phyloP scores from a whole-genome alignment of 2,329 filamentous ascomycete species.

The Arthrinium puccinioides region DNA sequence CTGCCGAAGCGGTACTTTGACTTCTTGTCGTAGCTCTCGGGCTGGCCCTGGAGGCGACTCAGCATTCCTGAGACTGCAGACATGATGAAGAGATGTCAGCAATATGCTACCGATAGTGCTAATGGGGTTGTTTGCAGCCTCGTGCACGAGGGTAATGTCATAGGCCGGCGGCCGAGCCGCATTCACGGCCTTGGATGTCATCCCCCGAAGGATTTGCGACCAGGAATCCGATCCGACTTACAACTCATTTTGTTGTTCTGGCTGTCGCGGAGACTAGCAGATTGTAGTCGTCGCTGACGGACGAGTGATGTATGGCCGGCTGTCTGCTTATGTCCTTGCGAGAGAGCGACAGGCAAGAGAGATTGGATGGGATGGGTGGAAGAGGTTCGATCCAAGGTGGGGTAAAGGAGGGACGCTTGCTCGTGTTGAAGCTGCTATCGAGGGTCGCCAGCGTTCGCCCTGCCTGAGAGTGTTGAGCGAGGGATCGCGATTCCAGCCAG shows the following conservation, averaged over 20 bases:
- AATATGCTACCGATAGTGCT: too few species aligned
- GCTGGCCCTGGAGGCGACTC: conserved; percentile 92
- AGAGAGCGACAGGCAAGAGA: not conserved
- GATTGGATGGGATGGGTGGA: not conserved
- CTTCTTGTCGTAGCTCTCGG: conserved; percentile 99
- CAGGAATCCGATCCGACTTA: not conserved
- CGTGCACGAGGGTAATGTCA: too few species aligned
- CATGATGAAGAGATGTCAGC: conserved; percentile 7
- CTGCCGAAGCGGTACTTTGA: conserved; percentile 86
- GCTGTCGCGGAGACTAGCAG: not conserved
- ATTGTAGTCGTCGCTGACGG: conserved; percentile 1
- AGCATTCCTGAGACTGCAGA: conserved; percentile 75
- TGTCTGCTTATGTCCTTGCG: not conserved
- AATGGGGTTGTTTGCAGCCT: not conserved
- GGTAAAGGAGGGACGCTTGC: too few species aligned
- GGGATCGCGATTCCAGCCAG: too few species aligned
- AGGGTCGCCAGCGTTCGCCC: too few species aligned
- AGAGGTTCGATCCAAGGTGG: conserved; percentile 1
- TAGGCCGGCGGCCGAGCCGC: too few species aligned
- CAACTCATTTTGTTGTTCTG: conserved; percentile 5
- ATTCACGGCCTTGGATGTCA: too few species aligned
- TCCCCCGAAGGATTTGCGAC: too few species aligned
- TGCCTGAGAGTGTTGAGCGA: too few species aligned
- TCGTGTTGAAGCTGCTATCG: too few species aligned
- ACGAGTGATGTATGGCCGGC: not conserved